Conservation (phyloP, 2,329 filamentous ascomycete species). For the Falciphora oryzae region DNA sequence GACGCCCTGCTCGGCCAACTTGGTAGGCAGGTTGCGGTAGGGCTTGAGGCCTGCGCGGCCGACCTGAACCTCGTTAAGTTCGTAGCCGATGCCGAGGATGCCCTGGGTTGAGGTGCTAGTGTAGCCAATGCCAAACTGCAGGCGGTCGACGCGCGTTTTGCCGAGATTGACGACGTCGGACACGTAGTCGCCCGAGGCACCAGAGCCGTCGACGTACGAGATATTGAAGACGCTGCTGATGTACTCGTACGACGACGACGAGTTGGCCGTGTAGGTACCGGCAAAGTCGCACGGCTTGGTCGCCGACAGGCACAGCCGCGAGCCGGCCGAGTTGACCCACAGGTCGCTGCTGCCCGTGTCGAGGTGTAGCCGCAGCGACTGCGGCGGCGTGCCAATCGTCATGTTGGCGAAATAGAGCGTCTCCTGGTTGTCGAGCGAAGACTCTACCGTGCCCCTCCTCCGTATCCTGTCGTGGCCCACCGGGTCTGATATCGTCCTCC, state of each 20-base stretch:
- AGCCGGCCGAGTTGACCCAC: slow-evolving; percentile 63
- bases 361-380: slow-evolving; percentile 51
- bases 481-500: slow-evolving; percentile 34
- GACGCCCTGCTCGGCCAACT: slow-evolving; percentile 52
- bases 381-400: slow-evolving; percentile 56
- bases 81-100: slow-evolving; percentile 82
- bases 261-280: slow-evolving; percentile 64
- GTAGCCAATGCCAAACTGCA: slow-evolving; percentile 74
- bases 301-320: slow-evolving; percentile 48
- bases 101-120: slow-evolving; percentile 55
- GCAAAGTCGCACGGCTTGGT: slow-evolving; percentile 49
- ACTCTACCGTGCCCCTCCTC: slow-evolving; percentile 38
- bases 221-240: slow-evolving; percentile 79
- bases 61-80: slow-evolving; percentile 70
- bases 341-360: slow-evolving; percentile 67
- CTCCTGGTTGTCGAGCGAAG: slow-evolving; percentile 52
- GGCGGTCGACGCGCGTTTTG: slow-evolving; percentile 40
- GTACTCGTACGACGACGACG: slow-evolving; percentile 70
- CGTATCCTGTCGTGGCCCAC: slow-evolving; percentile 38
- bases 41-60: slow-evolving; percentile 43
- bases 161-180: slow-evolving; percentile 64
- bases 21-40: slow-evolving; percentile 66
- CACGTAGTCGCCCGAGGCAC: slow-evolving; percentile 73
- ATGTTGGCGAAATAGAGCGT: slow-evolving; percentile 61
- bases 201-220: slow-evolving; percentile 76